Evolutionary conservation across 1,284 basidiomycete genomes (phyloP).

Genomic region (Ceratorhiza oryzae-sativae): DNA sequence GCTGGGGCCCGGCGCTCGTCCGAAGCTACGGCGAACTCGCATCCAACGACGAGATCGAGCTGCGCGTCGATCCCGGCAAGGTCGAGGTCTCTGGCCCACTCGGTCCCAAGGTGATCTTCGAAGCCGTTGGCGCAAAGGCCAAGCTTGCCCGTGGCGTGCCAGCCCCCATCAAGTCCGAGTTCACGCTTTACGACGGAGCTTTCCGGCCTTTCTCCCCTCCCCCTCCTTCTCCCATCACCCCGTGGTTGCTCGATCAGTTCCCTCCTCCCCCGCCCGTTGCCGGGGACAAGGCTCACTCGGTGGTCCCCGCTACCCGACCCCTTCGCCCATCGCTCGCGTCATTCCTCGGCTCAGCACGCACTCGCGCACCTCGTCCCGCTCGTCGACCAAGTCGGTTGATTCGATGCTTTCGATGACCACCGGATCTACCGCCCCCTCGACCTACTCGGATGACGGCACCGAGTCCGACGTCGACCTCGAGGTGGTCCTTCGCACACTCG

Average conservation of each 20-base stretch:
- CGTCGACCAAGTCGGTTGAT: conserved; percentile 38
- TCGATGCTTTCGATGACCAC: conserved; percentile 39
- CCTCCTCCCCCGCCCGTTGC: conserved; percentile 29
- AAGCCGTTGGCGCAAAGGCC: conserved; percentile 26
- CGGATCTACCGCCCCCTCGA: conserved; percentile 39
- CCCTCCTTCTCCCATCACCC: conserved; percentile 37
- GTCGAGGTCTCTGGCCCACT: conserved; percentile 34
- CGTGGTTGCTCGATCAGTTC: conserved; percentile 35
- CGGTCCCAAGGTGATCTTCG: conserved; percentile 19
- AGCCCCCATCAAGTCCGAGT: conserved; percentile 31
- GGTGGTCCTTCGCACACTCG: conserved; percentile 37
- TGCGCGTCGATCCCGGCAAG: conserved; percentile 39
- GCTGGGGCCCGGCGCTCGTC: conserved; percentile 36
- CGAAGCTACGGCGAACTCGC: conserved; percentile 32
- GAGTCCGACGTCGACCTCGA: conserved; percentile 37
- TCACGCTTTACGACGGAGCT: conserved; percentile 28
- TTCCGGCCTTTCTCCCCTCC: conserved; percentile 32
- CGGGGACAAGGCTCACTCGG: conserved; percentile 2
- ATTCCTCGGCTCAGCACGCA: conserved; percentile 32
- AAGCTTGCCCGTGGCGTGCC: conserved; percentile 21
- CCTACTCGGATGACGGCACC: conserved; percentile 38
- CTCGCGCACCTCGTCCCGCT: conserved; percentile 35
- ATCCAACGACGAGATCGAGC: conserved; percentile 31
- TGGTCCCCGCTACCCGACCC: conserved; percentile 15
- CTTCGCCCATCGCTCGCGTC: conserved; percentile 35